These are phyloP conservation scores for Yamadazyma songkhlaensis DNA, from an alignment of 1,139 yeast species.

Conservation along the genomic window DNA sequence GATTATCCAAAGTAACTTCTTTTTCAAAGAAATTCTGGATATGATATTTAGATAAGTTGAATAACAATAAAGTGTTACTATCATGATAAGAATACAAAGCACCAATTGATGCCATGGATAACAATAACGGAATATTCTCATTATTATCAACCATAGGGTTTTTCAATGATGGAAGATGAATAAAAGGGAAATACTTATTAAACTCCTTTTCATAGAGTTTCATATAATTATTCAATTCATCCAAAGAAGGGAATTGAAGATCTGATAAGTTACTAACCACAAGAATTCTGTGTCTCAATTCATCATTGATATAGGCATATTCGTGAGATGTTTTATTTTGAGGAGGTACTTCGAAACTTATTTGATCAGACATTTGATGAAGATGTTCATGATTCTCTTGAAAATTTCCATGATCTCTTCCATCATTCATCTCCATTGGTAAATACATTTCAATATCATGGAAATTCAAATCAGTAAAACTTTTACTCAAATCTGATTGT, in stretches of 20 bases:
- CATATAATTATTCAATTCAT: slow-evolving; percentile 72
- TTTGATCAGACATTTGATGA: too few relatives aligned
- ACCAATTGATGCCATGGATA: slow-evolving; percentile 86
- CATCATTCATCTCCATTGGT: not conserved
- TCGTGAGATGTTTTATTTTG: not conserved
- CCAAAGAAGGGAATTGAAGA: slow-evolving; percentile 65
- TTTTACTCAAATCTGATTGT: slow-evolving; percentile 47
- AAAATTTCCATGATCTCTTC: too few relatives aligned
- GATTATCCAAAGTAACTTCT: slow-evolving; percentile 41
- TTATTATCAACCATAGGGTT: slow-evolving; percentile 51
- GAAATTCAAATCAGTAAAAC: slow-evolving; percentile 6
- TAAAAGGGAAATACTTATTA: slow-evolving; percentile 77
- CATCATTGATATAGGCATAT: slow-evolving; percentile 29
- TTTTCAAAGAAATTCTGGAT: slow-evolving; percentile 75
- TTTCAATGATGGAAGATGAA: slow-evolving; percentile 68
- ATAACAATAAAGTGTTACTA: slow-evolving; percentile 68
- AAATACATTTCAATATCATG: slow-evolving; percentile 5
- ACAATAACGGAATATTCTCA: slow-evolving; percentile 72
- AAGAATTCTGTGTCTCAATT: slow-evolving; percentile 54
- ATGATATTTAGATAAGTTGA: slow-evolving; percentile 75
- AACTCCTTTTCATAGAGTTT: slow-evolving; percentile 70
- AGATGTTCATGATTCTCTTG: too few relatives aligned
- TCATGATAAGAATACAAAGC: slow-evolving; percentile 85
- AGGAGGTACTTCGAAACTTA: too few relatives aligned
- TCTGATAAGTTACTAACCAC: slow-evolving; percentile 46